Evolutionary conservation across 2,329 filamentous ascomycete species (phyloP).

Genomic region (Pyricularia pennisetigena): DNA sequence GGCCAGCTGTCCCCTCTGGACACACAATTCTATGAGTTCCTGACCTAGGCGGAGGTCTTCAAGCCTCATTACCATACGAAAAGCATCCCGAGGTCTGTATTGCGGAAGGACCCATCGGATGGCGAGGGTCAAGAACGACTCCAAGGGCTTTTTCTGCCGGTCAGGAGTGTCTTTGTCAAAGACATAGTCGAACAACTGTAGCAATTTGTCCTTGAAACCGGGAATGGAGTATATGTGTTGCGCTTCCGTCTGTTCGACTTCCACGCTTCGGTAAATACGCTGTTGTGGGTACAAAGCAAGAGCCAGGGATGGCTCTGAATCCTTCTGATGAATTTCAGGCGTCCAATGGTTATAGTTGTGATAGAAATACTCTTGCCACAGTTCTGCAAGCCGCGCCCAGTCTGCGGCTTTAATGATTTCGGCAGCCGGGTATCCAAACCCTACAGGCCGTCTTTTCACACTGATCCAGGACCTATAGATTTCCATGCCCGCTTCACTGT

Average conservation of each 20-base stretch:
- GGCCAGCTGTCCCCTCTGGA: conserved; percentile 17
- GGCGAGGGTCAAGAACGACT: neutral
- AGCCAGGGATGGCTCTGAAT: neutral
- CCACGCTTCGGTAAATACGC: neutral
- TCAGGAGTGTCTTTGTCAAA: neutral
- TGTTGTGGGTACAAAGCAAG: neutral
- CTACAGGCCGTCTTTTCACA: conserved; percentile 21
- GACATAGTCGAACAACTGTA: neutral
- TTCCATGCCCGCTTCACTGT: neutral
- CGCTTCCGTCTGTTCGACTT: neutral
- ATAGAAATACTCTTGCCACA: neutral
- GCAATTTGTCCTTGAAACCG: neutral
- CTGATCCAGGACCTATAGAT: neutral
- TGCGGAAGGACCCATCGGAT: neutral
- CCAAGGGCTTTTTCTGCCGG: neutral
- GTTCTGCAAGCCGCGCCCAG: conserved; percentile 21
- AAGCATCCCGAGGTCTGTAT: conserved; percentile 14
- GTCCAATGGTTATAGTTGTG: neutral
- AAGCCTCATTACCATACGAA: conserved; percentile 29
- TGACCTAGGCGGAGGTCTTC: conserved; percentile 30
- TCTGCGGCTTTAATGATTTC: conserved; percentile 24
- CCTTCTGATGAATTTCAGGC: neutral
- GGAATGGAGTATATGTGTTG: neutral
- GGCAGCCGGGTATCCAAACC: conserved; percentile 33
- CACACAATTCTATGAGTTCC: conserved; percentile 26